Evolutionary conservation across 2,329 filamentous ascomycete genomes (phyloP).

Genomic region (Albifimbria verrucaria): DNA sequence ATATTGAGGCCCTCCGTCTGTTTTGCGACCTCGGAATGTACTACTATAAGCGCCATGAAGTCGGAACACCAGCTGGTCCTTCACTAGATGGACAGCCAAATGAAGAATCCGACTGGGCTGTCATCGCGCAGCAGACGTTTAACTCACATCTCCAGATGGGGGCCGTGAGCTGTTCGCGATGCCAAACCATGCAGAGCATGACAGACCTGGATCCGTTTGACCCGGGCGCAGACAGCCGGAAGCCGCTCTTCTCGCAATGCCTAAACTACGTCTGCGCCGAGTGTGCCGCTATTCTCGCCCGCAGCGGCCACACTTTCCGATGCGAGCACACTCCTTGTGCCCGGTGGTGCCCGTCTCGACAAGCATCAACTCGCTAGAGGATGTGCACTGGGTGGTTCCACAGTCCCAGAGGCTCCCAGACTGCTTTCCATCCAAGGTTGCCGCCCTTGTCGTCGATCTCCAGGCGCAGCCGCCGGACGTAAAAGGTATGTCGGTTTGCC

Average conservation of each 20-base stretch:
- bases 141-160: constrained; percentile 27
- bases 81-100: constrained; percentile 19
- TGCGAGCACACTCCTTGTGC: constrained; percentile 24
- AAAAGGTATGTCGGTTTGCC: constrained; percentile 30
- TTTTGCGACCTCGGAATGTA: constrained; percentile 43
- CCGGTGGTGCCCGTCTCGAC: constrained; percentile 20
- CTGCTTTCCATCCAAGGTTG: constrained; percentile 28
- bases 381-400: constrained; percentile 8
- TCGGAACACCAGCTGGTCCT: too few species aligned
- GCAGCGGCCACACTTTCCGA: background rate
- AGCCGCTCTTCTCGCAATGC: constrained; percentile 30
- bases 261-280: constrained; percentile 26
- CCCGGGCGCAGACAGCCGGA: too few species aligned
- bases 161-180: constrained; percentile 21
- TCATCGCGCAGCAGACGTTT: constrained; percentile 29
- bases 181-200: too few species aligned
- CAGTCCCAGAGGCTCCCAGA: background rate
- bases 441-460: constrained; percentile 29
- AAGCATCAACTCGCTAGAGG: constrained; percentile 19
- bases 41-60: too few species aligned
- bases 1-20: constrained; percentile 41
- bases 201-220: too few species aligned
- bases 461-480: constrained; percentile 12
- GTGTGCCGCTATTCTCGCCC: constrained; percentile 15
- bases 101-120: constrained; percentile 9